Evolutionary conservation across 352 stramenopile genomes (phyloP).

Genomic region (Globisporangium recalcitrans): DNA sequence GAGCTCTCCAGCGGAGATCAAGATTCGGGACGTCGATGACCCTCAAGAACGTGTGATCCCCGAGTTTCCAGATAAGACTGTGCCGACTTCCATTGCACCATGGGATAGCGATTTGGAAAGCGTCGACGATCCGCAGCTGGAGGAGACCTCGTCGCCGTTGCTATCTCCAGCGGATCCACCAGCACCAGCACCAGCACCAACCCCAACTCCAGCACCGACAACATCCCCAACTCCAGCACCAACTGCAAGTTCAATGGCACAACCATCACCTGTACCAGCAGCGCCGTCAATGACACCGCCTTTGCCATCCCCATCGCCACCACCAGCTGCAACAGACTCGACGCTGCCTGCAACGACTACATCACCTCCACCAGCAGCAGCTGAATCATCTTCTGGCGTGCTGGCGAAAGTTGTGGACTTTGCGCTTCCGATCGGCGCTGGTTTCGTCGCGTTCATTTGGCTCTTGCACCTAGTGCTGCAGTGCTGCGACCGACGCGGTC

Average conservation of each 20-base stretch:
- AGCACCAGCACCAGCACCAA: not conserved
- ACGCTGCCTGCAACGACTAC: not conserved
- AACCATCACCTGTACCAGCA: not conserved
- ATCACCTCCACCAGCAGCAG: not conserved
- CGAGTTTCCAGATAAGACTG: not conserved
- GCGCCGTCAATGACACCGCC: not conserved
- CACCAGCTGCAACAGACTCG: not conserved
- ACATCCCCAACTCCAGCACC: not conserved
- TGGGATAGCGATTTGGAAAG: too few species aligned
- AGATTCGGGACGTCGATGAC: not conserved
- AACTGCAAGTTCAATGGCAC: not conserved
- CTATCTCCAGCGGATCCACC: not conserved
- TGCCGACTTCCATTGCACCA: not conserved
- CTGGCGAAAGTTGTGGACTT: not conserved
- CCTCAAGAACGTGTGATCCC: not conserved
- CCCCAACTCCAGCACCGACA: not conserved
- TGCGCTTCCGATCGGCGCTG: not conserved
- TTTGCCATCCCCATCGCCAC: not conserved
- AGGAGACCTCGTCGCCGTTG: not conserved
- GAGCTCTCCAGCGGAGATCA: not conserved
- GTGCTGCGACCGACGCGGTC: conserved; percentile 7
- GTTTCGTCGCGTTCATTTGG: conserved; percentile 3
- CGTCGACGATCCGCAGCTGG: not conserved
- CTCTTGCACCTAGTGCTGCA: not conserved
- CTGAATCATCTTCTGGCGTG: not conserved